These are phyloP conservation scores for Edaphochlamys debaryana DNA, from an alignment of 139 green algal species.

Conservation along the genomic window DNA sequence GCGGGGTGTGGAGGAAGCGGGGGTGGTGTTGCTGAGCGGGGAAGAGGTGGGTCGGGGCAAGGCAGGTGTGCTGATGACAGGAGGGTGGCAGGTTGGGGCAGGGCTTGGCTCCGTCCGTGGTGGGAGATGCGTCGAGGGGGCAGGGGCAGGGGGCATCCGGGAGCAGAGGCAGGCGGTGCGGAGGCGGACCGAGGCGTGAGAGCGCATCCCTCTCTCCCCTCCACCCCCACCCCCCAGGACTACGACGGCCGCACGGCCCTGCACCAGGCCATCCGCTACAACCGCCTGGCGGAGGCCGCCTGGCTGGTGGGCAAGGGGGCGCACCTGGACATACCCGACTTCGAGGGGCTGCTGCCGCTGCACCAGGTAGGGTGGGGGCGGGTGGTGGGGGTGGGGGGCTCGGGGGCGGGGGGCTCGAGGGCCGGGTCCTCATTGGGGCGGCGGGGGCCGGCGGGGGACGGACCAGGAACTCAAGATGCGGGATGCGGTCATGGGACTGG, in stretches of 20 bases:
- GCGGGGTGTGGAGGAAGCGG: background rate
- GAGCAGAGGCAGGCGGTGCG: too few species aligned
- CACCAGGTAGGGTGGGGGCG: slow-evolving; percentile 39
- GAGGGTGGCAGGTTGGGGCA: too few species aligned
- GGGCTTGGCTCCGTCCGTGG: too few species aligned
- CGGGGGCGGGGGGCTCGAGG: background rate
- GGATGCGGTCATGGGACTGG: background rate
- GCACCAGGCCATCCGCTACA: slow-evolving; percentile 58
- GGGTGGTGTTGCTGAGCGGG: background rate
- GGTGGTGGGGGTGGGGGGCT: background rate
- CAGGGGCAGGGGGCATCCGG: too few species aligned
- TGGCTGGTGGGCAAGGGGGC: slow-evolving; percentile 47
- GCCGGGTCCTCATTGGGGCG: background rate
- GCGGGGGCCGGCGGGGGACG: too few species aligned
- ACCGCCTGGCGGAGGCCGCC: slow-evolving; percentile 47
- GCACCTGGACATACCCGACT: slow-evolving; percentile 53
- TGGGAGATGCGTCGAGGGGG: too few species aligned
- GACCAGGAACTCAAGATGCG: background rate
- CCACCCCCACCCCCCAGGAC: slow-evolving; percentile 16
- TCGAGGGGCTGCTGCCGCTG: slow-evolving; percentile 57
- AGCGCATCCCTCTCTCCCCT: too few species aligned
- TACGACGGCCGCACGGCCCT: slow-evolving; percentile 54
- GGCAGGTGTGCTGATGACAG: too few species aligned
- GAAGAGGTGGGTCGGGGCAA: too few species aligned
- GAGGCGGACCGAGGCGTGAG: too few species aligned